phyloP scores from a whole-genome alignment of 108 stramenopile genomes.

The Fistulifera solaris region DNA sequence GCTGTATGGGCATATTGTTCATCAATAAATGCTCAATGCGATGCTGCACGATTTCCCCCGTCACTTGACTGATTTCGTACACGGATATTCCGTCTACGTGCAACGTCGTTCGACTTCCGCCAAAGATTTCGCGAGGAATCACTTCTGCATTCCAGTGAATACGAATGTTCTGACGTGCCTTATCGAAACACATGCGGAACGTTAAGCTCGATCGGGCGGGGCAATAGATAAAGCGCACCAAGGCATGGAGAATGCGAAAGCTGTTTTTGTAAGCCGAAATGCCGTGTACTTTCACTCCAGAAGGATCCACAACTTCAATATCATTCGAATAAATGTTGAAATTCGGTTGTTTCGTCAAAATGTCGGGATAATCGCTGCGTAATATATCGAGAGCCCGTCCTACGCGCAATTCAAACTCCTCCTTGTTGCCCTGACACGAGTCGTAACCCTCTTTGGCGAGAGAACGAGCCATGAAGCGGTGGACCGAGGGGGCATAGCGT shows the following conservation, averaged over 20 bases:
- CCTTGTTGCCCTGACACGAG: no score
- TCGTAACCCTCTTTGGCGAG: no score
- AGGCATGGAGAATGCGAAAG: conserved; percentile 51
- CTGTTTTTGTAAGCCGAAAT: conserved; percentile 58
- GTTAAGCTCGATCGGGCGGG: conserved; percentile 49
- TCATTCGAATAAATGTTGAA: conserved; percentile 47
- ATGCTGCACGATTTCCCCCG: conserved; percentile 68
- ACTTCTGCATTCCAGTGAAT: conserved; percentile 79
- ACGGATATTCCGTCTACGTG: conserved; percentile 78
- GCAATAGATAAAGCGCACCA: conserved; percentile 67
- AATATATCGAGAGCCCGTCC: conserved; percentile 66
- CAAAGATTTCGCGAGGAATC: conserved; percentile 61
- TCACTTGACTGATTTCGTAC: conserved; percentile 50
- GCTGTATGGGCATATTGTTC: conserved; percentile 50
- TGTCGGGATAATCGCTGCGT: conserved; percentile 51
- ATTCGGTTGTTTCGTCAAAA: conserved; percentile 47
- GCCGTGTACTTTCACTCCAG: conserved; percentile 61
- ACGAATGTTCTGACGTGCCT: conserved; percentile 64
- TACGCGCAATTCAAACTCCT: conserved; percentile 56
- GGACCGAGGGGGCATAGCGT: no score
- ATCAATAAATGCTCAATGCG: conserved; percentile 58
- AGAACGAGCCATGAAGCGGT: no score
- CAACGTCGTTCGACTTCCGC: conserved; percentile 44
- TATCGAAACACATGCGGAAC: conserved; percentile 62
- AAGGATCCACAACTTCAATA: conserved; percentile 64